Conservation (phyloP, 495 filamentous ascomycete species). For the Neurospora sublineolata region DNA sequence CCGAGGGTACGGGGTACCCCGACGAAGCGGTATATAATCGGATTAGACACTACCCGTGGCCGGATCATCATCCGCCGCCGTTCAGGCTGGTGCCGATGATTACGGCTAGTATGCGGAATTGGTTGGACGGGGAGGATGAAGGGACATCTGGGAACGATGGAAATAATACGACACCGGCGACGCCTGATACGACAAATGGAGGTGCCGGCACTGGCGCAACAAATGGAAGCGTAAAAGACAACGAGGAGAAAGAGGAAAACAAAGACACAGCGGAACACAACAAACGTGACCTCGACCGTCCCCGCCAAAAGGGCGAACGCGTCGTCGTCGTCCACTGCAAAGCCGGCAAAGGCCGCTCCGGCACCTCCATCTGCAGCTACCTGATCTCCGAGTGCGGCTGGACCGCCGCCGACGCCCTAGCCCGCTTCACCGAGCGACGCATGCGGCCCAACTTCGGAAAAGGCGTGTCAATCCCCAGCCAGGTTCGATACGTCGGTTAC, state of each 20-base stretch:
- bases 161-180: background rate
- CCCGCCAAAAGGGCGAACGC: conserved; percentile 29
- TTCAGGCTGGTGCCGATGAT: conserved; percentile 78
- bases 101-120: conserved; percentile 82
- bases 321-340: conserved; percentile 94
- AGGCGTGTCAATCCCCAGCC: conserved; percentile 88
- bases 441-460: conserved; percentile 83
- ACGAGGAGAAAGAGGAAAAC: conserved; percentile 5
- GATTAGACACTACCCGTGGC: conserved; percentile 86
- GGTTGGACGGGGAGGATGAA: conserved; percentile 40
- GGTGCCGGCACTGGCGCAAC: background rate
- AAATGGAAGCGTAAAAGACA: background rate
- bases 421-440: conserved; percentile 71
- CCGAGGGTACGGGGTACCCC: conserved; percentile 90
- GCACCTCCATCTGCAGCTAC: conserved; percentile 79
- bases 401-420: conserved; percentile 64
- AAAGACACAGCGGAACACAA: background rate
- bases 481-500: conserved; percentile 81
- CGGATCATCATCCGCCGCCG: conserved; percentile 93
- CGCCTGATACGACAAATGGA: background rate
- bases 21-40: conserved; percentile 76
- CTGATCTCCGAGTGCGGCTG: conserved; percentile 85
- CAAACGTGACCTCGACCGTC: background rate
- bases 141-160: background rate
- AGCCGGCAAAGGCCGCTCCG: conserved; percentile 88